phyloP scores from a whole-genome alignment of 1,139 yeast species.

The Magnusiomyces magnusii region DNA sequence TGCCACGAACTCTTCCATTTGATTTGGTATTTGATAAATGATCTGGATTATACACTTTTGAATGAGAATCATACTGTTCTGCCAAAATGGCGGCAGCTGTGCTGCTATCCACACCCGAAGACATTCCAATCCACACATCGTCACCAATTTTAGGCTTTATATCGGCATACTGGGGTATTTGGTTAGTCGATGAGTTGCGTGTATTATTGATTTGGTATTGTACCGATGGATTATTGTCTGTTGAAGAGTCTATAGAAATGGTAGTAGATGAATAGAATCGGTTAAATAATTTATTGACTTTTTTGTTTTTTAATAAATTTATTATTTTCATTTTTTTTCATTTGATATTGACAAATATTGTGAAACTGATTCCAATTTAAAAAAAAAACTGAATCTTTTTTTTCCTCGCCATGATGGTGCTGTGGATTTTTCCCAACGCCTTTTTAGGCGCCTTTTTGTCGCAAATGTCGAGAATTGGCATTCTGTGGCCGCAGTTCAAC shows the following conservation, averaged over 20 bases:
- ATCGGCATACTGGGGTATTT: not conserved
- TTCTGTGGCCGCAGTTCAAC: slow-evolving; percentile 33
- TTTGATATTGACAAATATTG: no score
- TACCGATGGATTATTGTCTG: not conserved
- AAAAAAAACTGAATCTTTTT: no score
- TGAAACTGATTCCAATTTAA: no score
- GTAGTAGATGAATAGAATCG: no score
- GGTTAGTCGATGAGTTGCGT: not conserved
- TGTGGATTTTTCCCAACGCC: slow-evolving; percentile 39
- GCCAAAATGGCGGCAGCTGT: slow-evolving; percentile 74
- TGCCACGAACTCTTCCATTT: slow-evolving; percentile 52
- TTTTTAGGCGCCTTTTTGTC: slow-evolving; percentile 37
- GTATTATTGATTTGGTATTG: not conserved
- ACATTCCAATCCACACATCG: slow-evolving; percentile 78
- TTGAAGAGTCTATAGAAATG: no score
- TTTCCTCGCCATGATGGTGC: slow-evolving; percentile 27
- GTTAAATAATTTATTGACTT: no score
- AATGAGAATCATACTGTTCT: slow-evolving; percentile 29
- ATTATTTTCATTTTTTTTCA: no score
- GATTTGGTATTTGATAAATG: slow-evolving; percentile 19
- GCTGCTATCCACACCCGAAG: slow-evolving; percentile 95
- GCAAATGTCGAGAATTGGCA: slow-evolving; percentile 34
- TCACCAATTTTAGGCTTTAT: slow-evolving; percentile 35
- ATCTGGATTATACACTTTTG: not conserved
- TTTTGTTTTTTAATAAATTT: no score